Conservation (phyloP, 257 asterid genomes). For the Primulina huaijiensis region DNA sequence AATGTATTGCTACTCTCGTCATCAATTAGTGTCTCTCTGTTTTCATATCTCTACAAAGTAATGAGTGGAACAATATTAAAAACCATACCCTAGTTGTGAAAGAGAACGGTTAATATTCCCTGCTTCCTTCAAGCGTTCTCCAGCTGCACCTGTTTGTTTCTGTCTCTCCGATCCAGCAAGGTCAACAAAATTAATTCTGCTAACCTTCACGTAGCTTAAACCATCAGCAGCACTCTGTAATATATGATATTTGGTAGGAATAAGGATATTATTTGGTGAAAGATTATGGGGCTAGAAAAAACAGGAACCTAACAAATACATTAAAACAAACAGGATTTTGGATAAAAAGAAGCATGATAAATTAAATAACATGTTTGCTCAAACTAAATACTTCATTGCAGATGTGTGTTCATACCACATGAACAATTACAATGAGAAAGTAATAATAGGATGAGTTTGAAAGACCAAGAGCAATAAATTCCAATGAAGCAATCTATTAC, state of each 20-base stretch:
- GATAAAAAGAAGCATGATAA: conserved; percentile 9
- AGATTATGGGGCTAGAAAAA: too few species aligned
- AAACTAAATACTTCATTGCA: conserved; percentile 5
- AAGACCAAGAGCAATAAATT: neutral
- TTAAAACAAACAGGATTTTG: neutral
- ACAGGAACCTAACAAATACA: neutral
- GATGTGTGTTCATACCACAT: too few species aligned
- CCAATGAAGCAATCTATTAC: conserved; percentile 36
- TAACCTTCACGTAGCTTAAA: conserved; percentile 31
- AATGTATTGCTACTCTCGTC: conserved; percentile 10
- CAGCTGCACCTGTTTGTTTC: conserved; percentile 98
- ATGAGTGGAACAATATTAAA: neutral
- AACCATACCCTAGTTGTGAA: conserved; percentile 89
- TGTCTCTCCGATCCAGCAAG: conserved; percentile 99
- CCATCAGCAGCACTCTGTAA: conserved; percentile 76
- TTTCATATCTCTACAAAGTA: neutral
- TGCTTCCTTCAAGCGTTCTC: conserved; percentile 98
- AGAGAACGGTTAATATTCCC: conserved; percentile 98
- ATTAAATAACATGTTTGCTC: conserved; percentile 11
- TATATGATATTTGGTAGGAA: conserved; percentile 20
- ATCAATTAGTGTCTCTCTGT: conserved; percentile 2
- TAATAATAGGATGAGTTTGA: neutral
- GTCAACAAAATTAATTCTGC: conserved; percentile 93
- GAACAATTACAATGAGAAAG: neutral
- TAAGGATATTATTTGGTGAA: conserved; percentile 14